Conservation (phyloP, 2,329 filamentous ascomycete genomes). For the Fonsecaea monophora region DNA sequence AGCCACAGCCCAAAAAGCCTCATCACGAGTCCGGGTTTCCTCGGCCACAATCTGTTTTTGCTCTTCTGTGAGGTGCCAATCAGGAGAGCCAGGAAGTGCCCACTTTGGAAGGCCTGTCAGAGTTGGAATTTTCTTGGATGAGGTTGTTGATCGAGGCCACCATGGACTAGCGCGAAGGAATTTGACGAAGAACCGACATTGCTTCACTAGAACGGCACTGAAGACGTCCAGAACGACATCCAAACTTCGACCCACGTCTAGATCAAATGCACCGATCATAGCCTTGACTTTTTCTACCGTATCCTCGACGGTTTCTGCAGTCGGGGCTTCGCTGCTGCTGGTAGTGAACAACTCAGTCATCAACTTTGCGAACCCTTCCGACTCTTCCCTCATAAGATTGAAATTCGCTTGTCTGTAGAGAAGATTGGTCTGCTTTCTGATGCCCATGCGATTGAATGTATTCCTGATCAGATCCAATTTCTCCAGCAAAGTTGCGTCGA, state of each 20-base stretch:
- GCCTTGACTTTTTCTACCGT: constrained; percentile 93
- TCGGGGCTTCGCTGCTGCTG: constrained; percentile 74
- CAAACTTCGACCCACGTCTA: constrained; percentile 92
- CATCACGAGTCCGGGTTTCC: constrained; percentile 70
- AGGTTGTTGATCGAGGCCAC: constrained; percentile 75
- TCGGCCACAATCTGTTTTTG: constrained; percentile 67
- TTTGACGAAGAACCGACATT: constrained; percentile 93
- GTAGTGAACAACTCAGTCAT: constrained; percentile 95
- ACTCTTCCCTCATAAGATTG: constrained; percentile 92
- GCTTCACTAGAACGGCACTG: constrained; percentile 89
- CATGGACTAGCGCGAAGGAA: constrained; percentile 90
- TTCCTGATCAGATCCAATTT: constrained; percentile 79
- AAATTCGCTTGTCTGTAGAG: constrained; percentile 97
- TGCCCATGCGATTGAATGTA: constrained; percentile 82
- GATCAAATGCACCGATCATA: constrained; percentile 93
- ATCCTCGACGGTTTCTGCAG: constrained; percentile 76
- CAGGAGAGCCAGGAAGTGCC: constrained; percentile 75
- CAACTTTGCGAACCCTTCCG: constrained; percentile 95
- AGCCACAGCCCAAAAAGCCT: constrained; percentile 81
- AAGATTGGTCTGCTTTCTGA: constrained; percentile 88
- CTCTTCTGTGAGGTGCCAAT: constrained; percentile 70
- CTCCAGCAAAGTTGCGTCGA: constrained; percentile 80
- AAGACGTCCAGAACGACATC: constrained; percentile 96
- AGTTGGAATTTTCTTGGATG: constrained; percentile 6
- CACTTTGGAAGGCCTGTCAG: constrained; percentile 76